These are phyloP conservation scores for Trichosanthes cucumerina DNA, from an alignment of 306 rosid genomes.

Conservation along the genomic window DNA sequence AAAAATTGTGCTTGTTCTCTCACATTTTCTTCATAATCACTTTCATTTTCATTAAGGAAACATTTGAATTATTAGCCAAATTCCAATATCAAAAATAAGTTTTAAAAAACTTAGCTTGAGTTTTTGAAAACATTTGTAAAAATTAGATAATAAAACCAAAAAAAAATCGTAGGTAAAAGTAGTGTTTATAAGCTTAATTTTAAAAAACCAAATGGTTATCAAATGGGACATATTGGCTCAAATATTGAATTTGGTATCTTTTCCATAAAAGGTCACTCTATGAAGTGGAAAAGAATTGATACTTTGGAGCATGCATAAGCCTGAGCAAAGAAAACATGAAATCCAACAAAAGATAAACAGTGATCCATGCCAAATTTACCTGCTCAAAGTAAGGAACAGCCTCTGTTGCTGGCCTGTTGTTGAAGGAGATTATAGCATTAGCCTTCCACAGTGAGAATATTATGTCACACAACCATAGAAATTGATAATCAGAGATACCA, in stretches of 20 bases:
- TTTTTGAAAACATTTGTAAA: no score
- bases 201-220: no score
- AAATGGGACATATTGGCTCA: neutral
- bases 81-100: no score
- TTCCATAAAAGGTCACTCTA: neutral
- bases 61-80: no score
- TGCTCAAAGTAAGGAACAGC: slow-evolving; percentile 99
- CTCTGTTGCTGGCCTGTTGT: slow-evolving; percentile 89
- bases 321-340: neutral
- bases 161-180: no score
- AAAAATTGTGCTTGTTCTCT: no score
- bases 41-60: no score
- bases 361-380: slow-evolving; percentile 30
- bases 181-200: no score
- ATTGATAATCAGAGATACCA: neutral
- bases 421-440: slow-evolving; percentile 78
- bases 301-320: neutral
- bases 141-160: no score
- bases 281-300: neutral
- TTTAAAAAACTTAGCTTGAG: no score
- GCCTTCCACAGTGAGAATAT: slow-evolving; percentile 58
- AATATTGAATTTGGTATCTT: neutral
- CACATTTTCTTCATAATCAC: no score
- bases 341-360: neutral
- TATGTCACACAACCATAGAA: slow-evolving; percentile 15